phyloP scores from a whole-genome alignment of 108 stramenopile species.

The Nannochloropsis oceanica region DNA sequence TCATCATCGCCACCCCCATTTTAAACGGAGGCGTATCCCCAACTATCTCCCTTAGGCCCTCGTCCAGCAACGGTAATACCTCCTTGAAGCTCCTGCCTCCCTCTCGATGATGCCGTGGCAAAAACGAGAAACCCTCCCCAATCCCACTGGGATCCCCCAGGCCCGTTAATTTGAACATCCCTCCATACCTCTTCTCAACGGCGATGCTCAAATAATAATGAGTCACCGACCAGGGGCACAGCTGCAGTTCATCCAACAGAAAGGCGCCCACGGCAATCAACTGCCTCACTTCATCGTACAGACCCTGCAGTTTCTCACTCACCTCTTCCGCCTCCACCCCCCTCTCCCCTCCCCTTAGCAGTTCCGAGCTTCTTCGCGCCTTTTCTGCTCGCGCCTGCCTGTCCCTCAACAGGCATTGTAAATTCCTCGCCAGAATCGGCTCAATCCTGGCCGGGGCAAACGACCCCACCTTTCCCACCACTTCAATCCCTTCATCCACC shows the following conservation, averaged over 20 bases:
- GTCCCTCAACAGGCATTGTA: neutral
- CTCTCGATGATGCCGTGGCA: neutral
- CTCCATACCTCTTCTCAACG: neutral
- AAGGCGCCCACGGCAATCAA: neutral
- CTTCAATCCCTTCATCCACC: neutral
- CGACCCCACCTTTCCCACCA: neutral
- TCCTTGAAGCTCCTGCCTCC: neutral
- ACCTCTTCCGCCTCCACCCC: neutral
- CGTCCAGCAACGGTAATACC: neutral
- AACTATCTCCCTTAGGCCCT: neutral
- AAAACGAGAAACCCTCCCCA: slow-evolving; percentile 28
- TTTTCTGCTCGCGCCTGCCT: neutral
- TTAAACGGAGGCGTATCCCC: neutral
- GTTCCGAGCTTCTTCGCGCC: neutral
- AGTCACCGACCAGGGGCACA: neutral
- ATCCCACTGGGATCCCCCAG: slow-evolving; percentile 22
- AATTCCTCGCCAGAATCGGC: neutral
- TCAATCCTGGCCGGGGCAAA: neutral
- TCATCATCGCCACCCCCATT: neutral
- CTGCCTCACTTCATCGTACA: neutral
- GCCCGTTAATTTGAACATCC: slow-evolving; percentile 20
- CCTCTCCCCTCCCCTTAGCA: neutral
- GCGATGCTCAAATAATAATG: neutral
- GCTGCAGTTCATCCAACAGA: neutral
- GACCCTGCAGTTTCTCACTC: neutral